Percentiles rank a stretch among this genome's conserved stretches.
Conservation (phyloP, 208 protist genomes). For the Acanthamoeba castellanii region DNA sequence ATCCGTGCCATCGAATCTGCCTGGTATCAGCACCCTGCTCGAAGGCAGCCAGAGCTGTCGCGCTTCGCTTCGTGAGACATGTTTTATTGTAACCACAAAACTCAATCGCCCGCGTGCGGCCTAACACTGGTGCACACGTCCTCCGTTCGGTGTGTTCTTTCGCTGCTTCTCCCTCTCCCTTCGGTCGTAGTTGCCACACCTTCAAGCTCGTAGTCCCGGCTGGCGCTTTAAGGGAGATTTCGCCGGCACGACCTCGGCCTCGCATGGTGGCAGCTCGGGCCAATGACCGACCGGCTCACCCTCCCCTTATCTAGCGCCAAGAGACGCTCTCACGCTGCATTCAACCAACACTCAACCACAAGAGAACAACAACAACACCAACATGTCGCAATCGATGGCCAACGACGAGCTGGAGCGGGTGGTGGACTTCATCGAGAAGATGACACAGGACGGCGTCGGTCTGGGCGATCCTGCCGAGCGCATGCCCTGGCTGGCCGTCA, state of each 20-base stretch:
- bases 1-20: too few relatives aligned
- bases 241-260: not conserved
- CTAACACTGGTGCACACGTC: too few relatives aligned
- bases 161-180: not conserved
- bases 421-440: slow-evolving; percentile 43
- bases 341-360: not conserved
- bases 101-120: too few relatives aligned
- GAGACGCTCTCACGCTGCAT: not conserved
- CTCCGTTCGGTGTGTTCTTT: not conserved
- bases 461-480: not conserved
- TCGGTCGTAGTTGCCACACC: not conserved
- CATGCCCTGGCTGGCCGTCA: not conserved
- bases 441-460: not conserved
- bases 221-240: not conserved
- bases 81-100: too few relatives aligned
- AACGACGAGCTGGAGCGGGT: slow-evolving; percentile 51
- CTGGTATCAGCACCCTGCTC: too few relatives aligned
- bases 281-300: not conserved
- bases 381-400: slow-evolving; percentile 13
- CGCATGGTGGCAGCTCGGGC: too few relatives aligned
- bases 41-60: too few relatives aligned
- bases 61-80: too few relatives aligned
- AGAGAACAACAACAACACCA: not conserved
- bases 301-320: not conserved
- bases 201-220: not conserved